Conservation (phyloP, 1,139 yeast species). For the Yarrowia galli region DNA sequence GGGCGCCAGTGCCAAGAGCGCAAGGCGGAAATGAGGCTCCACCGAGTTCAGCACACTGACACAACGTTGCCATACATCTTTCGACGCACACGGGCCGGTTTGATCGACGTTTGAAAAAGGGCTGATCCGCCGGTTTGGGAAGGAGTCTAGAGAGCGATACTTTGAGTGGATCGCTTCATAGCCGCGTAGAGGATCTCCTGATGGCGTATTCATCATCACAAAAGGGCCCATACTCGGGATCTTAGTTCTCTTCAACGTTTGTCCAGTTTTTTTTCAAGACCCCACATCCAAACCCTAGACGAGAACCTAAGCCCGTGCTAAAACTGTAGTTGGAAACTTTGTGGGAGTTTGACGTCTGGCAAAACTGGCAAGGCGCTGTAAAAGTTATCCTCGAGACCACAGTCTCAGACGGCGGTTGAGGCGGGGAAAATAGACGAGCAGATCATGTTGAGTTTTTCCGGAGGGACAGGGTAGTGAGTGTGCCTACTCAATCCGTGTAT, state of each 20-base stretch:
- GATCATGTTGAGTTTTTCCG: too few species aligned
- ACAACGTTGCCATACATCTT: too few species aligned
- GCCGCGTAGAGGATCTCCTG: not conserved
- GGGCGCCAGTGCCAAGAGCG: slow-evolving; percentile 9
- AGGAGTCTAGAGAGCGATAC: too few species aligned
- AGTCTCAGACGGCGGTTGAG: slow-evolving; percentile 13
- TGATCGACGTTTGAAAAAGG: slow-evolving; percentile 10
- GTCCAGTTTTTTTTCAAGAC: not conserved
- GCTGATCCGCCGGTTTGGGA: slow-evolving; percentile 8
- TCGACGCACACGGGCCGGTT: not conserved
- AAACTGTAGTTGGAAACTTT: not conserved
- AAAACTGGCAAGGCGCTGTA: too few species aligned
- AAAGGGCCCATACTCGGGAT: not conserved
- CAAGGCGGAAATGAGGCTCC: not conserved
- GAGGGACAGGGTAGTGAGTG: too few species aligned
- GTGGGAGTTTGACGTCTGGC: not conserved
- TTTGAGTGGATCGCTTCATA: too few species aligned
- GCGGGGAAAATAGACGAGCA: slow-evolving; percentile 2
- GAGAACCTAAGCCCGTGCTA: too few species aligned
- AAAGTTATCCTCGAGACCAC: not conserved
- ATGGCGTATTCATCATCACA: not conserved
- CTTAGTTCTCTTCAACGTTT: not conserved
- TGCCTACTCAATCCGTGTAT: too few species aligned
- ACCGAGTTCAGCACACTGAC: too few species aligned
- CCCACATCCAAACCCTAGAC: slow-evolving; percentile 4